These are phyloP conservation scores for Suhomyces sp. DNA, from an alignment of 805 yeast genomes.

Conservation along the genomic window DNA sequence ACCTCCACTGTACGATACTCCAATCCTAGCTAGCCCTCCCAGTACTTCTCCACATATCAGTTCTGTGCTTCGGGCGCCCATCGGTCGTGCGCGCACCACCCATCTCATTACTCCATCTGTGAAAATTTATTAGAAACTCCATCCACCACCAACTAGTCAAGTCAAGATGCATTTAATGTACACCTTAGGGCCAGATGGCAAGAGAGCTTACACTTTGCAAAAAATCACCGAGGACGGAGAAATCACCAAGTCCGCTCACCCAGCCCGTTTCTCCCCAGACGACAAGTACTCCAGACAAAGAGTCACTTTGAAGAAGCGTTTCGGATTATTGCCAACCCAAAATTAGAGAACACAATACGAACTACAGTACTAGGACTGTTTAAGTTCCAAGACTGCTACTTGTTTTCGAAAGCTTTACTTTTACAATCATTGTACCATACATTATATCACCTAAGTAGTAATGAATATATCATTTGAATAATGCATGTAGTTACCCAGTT, in stretches of 20 bases:
- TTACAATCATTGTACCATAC: background rate
- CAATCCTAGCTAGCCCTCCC: too few relatives aligned
- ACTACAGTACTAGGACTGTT: too few relatives aligned
- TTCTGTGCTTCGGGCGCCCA: too few relatives aligned
- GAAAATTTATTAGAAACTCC: background rate
- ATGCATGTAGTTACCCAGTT: too few relatives aligned
- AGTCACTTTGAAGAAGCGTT: conserved; percentile 96
- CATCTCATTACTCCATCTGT: background rate
- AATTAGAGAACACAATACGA: conserved; percentile 11
- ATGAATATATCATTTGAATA: background rate
- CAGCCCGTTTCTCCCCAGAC: conserved; percentile 99
- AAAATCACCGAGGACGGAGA: conserved; percentile 82
- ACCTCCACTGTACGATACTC: too few relatives aligned
- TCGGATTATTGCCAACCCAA: conserved; percentile 81
- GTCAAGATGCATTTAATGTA: conserved; percentile 93
- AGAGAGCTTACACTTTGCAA: conserved; percentile 89
- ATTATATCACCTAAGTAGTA: background rate
- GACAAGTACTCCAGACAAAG: conserved; percentile 99
- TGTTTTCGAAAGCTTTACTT: background rate
- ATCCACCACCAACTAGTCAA: too few relatives aligned
- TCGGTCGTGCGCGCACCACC: conserved; percentile 1
- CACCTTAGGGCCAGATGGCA: conserved; percentile 92
- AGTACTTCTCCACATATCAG: too few relatives aligned
- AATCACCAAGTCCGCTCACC: conserved; percentile 98
- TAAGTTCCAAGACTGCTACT: too few relatives aligned